Percentiles rank a stretch among this genome's conserved stretches.
phyloP scores from a whole-genome alignment of 306 rosid genomes.

The Sicyos baderoa region DNA sequence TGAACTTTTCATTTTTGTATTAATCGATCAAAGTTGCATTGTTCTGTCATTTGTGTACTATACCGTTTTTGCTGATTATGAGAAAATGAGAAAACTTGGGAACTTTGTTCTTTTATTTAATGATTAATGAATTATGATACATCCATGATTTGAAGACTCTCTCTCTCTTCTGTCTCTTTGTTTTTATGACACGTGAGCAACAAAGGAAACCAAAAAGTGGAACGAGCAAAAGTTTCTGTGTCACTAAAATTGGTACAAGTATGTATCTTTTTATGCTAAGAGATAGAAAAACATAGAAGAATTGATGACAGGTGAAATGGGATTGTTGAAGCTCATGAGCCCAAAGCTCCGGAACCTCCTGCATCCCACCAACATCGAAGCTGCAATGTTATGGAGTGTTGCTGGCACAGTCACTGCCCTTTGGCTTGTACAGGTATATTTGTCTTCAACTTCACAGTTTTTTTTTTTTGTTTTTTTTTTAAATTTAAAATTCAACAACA shows the following conservation, averaged over 20 bases:
- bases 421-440: slow-evolving; percentile 9
- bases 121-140: background rate
- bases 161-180: background rate
- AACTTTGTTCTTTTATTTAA: background rate
- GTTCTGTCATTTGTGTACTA: background rate
- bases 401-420: slow-evolving; percentile 31
- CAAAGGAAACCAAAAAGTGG: background rate
- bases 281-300: background rate
- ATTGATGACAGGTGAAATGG: slow-evolving; percentile 42
- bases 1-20: slow-evolving; percentile 19
- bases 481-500: no score
- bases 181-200: background rate
- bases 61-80: background rate
- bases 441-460: no score
- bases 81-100: slow-evolving; percentile 4
- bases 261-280: slow-evolving; percentile 29
- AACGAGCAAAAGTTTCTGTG: slow-evolving; percentile 12
- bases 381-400: slow-evolving; percentile 74
- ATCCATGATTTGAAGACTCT: background rate
- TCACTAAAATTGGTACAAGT: slow-evolving; percentile 7
- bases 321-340: slow-evolving; percentile 21
- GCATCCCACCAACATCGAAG: slow-evolving; percentile 47
- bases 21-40: no score
- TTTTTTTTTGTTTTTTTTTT: no score
- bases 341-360: slow-evolving; percentile 38